Base-by-base conservation (phyloP, 2,329 filamentous ascomycete species). In the Neonectria hederae region DNA sequence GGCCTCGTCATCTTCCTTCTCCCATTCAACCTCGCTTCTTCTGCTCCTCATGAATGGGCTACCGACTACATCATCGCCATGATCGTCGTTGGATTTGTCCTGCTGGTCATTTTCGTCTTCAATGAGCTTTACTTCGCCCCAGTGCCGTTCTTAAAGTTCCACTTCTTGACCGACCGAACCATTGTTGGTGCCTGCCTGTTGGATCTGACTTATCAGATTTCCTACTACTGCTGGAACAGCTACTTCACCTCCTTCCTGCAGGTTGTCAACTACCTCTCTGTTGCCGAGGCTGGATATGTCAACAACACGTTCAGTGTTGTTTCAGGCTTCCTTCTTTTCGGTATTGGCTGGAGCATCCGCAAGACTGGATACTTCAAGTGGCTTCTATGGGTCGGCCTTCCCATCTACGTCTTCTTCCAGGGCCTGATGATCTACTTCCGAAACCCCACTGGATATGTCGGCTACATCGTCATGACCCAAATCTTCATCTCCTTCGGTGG, bases 71-170 rank as follows among this genome's bases (percentile, higher is more conserved):
- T 88, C 65, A 80, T 88, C 49, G 74, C 77, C n/a, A 86, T 88
- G 84, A 78, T 82, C 24, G 81, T 86, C 3, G 69, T 90, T 32
- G 89, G 89, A 1, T 77, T 83, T 21, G 63, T 86, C 0, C 78
- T 81, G 24, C 73, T 88, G 2, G 73, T 79, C 4, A 71, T 75
- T 7, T 87, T 90, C 65, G 83, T 77, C 4, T 59, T 85, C 2
- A 89, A 86, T 82, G 88, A 91, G 76, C 81, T 77, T 22, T 88
- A 79, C 54, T 3, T 46, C 4, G 85, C 88, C 0, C 82, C 82
- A 0, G 83, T 85, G 58, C 84, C 84, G 32, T 84, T 90, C 74
- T 80, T 91, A 0, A 84, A 82, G 0, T 84, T 81, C 70, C 69
- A 76, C 54, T 75, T 87, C 63, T 75, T 87, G 68, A 76, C 76